Base-by-base conservation (phyloP, 352 stramenopile genomes). In the Pythium rhizo-oryzae region DNA sequence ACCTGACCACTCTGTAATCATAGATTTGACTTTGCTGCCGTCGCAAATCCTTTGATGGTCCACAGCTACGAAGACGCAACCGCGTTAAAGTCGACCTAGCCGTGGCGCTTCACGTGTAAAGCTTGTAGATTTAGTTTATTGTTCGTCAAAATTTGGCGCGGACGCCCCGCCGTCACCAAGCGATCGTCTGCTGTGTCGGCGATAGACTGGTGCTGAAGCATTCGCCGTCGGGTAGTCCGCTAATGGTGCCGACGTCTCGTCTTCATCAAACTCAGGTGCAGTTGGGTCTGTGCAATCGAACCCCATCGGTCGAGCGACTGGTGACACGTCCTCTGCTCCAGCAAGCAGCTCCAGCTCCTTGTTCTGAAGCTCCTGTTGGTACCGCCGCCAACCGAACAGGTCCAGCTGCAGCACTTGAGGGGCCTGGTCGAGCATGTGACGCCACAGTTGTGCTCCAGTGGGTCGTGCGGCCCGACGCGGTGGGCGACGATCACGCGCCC, bases 311-410 rank as follows among this genome's bases (percentile, higher is more conserved):
- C 44, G 51, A 21, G 41, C 23, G 4, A 68, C 52, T 1, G 62
- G 62, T 19, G 62, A 68, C 4, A 68, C 62, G 52, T 68, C 52
- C 2, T 30, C 51, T 2, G 25, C 53, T 4, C 62, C 62, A 15
- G 24, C 53, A 0, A 68, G 52, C 18, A 68, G 41, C 21, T 61
- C 62, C 5, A 47, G 12, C n/a, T 68, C 62, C 25, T 68, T 68
- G 4, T 6, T n/a, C 1, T 47, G 51, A 2, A 68, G 52, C n/a
- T 49, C 24, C 2, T 51, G 18, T 8, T 57, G 52, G 43, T 50
- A 68, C 19, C 52, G 52, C 4, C 62, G 62, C 62, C 62, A 68
- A 1, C 62, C 62, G 39, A 56, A 62, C 19, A 68, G 62, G 57
- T 68, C 62, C 7, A 67, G 28, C 0, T 33, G n/a, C n/a, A 67